Percentiles rank a stretch among this genome's conserved stretches.
These are phyloP conservation scores for Leccinum barrowsii DNA, from an alignment of 768 basidiomycete species.

Conservation along the genomic window DNA sequence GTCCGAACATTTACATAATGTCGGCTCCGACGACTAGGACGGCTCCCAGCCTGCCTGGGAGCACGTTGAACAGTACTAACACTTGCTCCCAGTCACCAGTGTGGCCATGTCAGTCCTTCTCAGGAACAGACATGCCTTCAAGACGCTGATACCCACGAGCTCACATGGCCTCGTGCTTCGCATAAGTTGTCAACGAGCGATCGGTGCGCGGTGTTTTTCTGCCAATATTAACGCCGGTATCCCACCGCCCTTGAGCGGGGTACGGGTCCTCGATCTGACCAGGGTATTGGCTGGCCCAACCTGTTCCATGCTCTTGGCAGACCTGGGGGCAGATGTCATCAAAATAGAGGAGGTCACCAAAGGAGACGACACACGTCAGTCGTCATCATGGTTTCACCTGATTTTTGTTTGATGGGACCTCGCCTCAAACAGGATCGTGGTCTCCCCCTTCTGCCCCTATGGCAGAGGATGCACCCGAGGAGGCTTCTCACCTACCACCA, in stretches of 20 bases:
- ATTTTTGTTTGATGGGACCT: constrained; percentile 12
- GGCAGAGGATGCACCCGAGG: constrained; percentile 44
- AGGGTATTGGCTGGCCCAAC: constrained; percentile 90
- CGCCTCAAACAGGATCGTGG: constrained; percentile 52
- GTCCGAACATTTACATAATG: constrained; percentile 1
- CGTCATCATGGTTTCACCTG: constrained; percentile 1
- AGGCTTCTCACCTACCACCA: constrained; percentile 66
- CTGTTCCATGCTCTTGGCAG: constrained; percentile 90
- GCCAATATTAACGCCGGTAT: constrained; percentile 43
- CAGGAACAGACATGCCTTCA: not conserved
- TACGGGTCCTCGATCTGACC: constrained; percentile 85
- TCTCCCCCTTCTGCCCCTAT: constrained; percentile 57
- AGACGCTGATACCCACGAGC: not conserved
- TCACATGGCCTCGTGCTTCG: not conserved
- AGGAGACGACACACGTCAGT: constrained; percentile 87
- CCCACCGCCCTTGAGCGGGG: constrained; percentile 72
- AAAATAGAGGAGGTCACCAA: constrained; percentile 79
- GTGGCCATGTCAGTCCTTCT: constrained; percentile 8
- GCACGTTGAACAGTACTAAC: not conserved
- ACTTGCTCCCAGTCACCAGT: not conserved
- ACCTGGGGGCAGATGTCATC: constrained; percentile 89
- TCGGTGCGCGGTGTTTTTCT: constrained; percentile 13
- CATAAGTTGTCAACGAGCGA: not conserved
- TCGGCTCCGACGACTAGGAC: constrained; percentile 10
- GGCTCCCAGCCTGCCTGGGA: not conserved